Conservation (phyloP, 164 flowering plant species). For the Cinnamomum chago region DNA sequence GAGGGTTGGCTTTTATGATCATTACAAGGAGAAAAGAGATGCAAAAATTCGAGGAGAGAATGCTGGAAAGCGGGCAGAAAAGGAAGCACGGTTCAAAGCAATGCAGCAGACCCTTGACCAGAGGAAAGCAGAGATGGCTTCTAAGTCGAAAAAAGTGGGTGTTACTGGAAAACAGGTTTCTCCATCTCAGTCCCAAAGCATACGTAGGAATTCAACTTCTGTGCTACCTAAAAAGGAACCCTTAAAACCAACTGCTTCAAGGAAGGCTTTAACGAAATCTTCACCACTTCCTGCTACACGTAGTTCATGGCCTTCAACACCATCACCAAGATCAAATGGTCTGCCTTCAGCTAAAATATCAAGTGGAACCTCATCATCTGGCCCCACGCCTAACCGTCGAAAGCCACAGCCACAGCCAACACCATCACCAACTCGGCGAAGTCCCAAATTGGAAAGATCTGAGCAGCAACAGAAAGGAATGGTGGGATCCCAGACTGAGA, state of each 20-base stretch:
- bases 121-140: constrained; percentile 46
- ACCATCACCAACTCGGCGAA: constrained; percentile 32
- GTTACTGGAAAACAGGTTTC: constrained; percentile 30
- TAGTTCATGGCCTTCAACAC: constrained; percentile 71
- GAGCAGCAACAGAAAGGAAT: constrained; percentile 28
- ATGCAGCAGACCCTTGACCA: constrained; percentile 47
- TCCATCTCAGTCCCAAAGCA: constrained; percentile 28
- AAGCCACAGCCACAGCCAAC: constrained; percentile 43
- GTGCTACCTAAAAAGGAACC: constrained; percentile 43
- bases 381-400: constrained; percentile 37
- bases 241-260: constrained; percentile 39
- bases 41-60: constrained; percentile 56
- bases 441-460: constrained; percentile 42
- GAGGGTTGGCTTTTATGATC: constrained; percentile 53
- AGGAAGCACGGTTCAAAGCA: constrained; percentile 47
- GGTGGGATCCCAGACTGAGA: constrained; percentile 26
- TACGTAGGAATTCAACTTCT: constrained; percentile 32
- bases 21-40: constrained; percentile 68
- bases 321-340: constrained; percentile 43
- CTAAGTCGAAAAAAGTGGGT: constrained; percentile 28
- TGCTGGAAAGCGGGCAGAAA: constrained; percentile 51
- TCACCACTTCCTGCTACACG: constrained; percentile 56
- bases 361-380: constrained; percentile 29
- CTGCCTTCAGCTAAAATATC: constrained; percentile 42
- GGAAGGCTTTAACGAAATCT: constrained; percentile 45